Percentiles rank a stretch among this genome's conserved stretches.
phyloP scores from a whole-genome alignment of 2,329 filamentous ascomycete species.

The Alternaria gaisen region DNA sequence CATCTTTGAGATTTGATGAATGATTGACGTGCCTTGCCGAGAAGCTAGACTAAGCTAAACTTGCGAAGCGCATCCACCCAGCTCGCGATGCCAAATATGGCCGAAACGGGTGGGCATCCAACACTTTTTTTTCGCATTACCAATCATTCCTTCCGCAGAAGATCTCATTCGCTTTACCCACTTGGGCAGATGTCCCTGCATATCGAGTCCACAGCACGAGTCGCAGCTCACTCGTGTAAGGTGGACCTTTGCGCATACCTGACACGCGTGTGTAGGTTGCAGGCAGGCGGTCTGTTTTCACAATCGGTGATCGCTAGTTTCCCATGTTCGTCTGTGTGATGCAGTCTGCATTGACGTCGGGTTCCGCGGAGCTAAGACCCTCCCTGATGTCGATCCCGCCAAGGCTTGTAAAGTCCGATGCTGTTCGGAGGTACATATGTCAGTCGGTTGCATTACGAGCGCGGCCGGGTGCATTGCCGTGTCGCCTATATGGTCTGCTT shows the following conservation, averaged over 20 bases:
- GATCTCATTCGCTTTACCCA: conserved; percentile 4
- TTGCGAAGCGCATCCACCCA: conserved; percentile 6
- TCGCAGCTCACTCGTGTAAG: conserved; percentile 2
- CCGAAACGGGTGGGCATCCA: neutral
- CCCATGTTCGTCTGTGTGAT: neutral
- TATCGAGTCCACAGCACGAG: conserved; percentile 8
- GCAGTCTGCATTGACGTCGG: neutral
- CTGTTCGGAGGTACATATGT: neutral
- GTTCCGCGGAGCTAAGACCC: neutral
- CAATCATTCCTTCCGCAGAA: conserved; percentile 6
- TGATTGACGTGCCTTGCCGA: conserved; percentile 13
- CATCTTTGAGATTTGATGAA: conserved; percentile 22
- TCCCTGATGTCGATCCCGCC: conserved; percentile 10
- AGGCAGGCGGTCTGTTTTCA: neutral
- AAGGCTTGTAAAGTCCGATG: conserved; percentile 10
- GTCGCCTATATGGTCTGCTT: conserved; percentile 15
- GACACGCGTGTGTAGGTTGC: conserved; percentile 1
- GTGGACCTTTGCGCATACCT: conserved; percentile 1
- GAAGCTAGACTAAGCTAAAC: conserved; percentile 9
- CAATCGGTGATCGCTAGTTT: conserved; percentile 4
- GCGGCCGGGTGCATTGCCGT: conserved; percentile 1
- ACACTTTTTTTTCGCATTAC: conserved; percentile 10
- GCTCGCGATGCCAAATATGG: neutral
- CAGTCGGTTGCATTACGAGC: conserved; percentile 12
- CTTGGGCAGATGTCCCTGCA: conserved; percentile 9